These are phyloP conservation scores for Phanerochaete sordida DNA, from an alignment of 768 basidiomycete species.

Conservation along the genomic window DNA sequence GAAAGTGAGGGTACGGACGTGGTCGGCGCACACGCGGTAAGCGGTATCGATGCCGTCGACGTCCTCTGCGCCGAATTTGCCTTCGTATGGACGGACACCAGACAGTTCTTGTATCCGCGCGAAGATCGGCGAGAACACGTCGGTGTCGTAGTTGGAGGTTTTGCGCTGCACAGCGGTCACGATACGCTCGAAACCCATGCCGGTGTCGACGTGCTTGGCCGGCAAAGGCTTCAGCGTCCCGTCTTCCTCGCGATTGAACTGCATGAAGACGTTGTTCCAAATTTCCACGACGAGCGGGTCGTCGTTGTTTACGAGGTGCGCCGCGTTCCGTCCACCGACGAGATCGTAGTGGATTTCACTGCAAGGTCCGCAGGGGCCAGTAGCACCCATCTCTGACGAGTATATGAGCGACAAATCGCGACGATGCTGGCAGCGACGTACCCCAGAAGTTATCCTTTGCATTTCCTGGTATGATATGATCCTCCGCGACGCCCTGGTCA, in stretches of 20 bases:
- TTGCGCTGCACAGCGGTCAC: conserved; percentile 92
- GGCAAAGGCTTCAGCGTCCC: conserved; percentile 79
- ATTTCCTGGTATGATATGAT: conserved; percentile 89
- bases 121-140: conserved; percentile 91
- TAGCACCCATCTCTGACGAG: conserved; percentile 89
- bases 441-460: conserved; percentile 99
- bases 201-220: conserved; percentile 95
- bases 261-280: conserved; percentile 99
- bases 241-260: conserved; percentile 94
- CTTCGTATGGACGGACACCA: conserved; percentile 81
- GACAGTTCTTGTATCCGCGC: conserved; percentile 83
- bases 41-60: conserved; percentile 94
- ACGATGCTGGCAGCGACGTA: conserved; percentile 44
- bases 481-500: conserved; percentile 82
- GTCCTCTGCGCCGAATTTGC: conserved; percentile 95
- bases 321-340: conserved; percentile 95
- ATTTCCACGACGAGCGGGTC: conserved; percentile 97
- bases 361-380: conserved; percentile 97
- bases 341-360: conserved; percentile 97
- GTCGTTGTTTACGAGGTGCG: conserved; percentile 90
- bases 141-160: conserved; percentile 96
- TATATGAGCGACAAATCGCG: conserved; percentile 7
- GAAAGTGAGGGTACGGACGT: conserved; percentile 92
- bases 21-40: conserved; percentile 96
- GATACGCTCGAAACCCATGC: conserved; percentile 98